Evolutionary conservation across 805 yeast species (phyloP).

Genomic region (Schwanniomyces pseudopolymorphus): DNA sequence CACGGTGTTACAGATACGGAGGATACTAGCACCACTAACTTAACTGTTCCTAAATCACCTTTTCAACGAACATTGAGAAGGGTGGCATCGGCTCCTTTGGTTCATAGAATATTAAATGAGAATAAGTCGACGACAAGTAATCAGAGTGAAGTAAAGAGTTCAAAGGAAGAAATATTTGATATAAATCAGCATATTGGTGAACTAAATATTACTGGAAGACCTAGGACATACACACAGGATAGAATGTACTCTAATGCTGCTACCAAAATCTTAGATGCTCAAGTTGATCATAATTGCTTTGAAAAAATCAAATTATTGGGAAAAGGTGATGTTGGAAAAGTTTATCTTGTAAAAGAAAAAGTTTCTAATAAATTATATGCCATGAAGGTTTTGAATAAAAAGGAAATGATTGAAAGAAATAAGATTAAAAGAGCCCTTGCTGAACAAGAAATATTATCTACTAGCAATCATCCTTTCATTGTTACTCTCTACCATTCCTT

Average conservation of each 20-base stretch:
- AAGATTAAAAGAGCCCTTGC: constrained; percentile 93
- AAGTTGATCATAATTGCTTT: constrained; percentile 83
- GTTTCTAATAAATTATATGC: constrained; percentile 76
- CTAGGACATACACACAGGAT: constrained; percentile 41
- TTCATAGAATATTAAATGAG: constrained; percentile 31
- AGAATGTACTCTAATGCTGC: constrained; percentile 75
- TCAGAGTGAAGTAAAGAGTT: constrained; percentile 11
- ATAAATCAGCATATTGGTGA: constrained; percentile 45
- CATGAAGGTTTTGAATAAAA: constrained; percentile 85
- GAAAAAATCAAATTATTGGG: constrained; percentile 90
- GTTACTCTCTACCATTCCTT: constrained; percentile 95
- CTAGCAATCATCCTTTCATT: constrained; percentile 95
- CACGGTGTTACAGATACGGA: background rate
- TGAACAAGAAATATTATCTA: constrained; percentile 93
- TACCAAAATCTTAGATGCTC: constrained; percentile 69
- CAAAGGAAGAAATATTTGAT: constrained; percentile 42
- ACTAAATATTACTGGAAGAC: constrained; percentile 31
- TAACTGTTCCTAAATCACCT: constrained; percentile 15
- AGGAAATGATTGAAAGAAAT: constrained; percentile 93
- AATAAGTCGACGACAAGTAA: constrained; percentile 8
- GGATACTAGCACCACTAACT: background rate
- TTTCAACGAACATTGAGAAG: constrained; percentile 54
- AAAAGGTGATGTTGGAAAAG: constrained; percentile 97
- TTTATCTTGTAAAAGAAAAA: constrained; percentile 85
- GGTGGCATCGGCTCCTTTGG: constrained; percentile 85